These are phyloP conservation scores for Lotus japonicus DNA, from an alignment of 306 rosid genomes.

Conservation along the genomic window DNA sequence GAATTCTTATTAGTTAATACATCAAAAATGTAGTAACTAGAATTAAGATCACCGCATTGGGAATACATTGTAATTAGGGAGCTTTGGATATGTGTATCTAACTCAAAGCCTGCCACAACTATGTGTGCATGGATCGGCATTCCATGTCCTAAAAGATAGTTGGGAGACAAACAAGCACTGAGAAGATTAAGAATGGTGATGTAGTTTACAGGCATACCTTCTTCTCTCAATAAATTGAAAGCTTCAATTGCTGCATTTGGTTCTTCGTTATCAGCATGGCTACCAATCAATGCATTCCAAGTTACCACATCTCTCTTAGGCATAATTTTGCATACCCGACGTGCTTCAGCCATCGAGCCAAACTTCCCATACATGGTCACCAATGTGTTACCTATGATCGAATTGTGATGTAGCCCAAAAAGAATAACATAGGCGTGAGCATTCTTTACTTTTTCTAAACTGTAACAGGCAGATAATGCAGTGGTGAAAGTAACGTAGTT, in stretches of 20 bases:
- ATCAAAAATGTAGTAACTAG: slow-evolving; percentile 56
- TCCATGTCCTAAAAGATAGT: slow-evolving; percentile 50
- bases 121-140: slow-evolving; percentile 63
- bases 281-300: slow-evolving; percentile 86
- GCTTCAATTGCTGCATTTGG: slow-evolving; percentile 55
- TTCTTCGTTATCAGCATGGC: slow-evolving; percentile 62
- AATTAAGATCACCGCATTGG: slow-evolving; percentile 61
- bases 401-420: slow-evolving; percentile 46
- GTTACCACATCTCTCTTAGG: slow-evolving; percentile 63
- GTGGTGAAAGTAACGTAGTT: slow-evolving; percentile 64
- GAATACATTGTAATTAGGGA: slow-evolving; percentile 87
- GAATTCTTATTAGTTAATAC: slow-evolving; percentile 47
- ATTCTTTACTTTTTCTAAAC: slow-evolving; percentile 40
- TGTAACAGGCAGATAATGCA: slow-evolving; percentile 71
- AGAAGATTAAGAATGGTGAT: slow-evolving; percentile 65
- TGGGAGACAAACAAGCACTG: slow-evolving; percentile 48
- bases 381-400: slow-evolving; percentile 63
- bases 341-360: slow-evolving; percentile 50
- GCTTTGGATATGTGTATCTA: slow-evolving; percentile 62
- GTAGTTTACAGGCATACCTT: slow-evolving; percentile 54
- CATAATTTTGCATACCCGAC: slow-evolving; percentile 41
- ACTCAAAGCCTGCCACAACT: slow-evolving; percentile 58
- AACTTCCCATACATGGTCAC: slow-evolving; percentile 79
- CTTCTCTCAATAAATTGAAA: slow-evolving; percentile 58
- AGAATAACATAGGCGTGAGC: slow-evolving; percentile 55